These are phyloP conservation scores for Phytophthora cactorum DNA, from an alignment of 352 stramenopile species.

Conservation along the genomic window DNA sequence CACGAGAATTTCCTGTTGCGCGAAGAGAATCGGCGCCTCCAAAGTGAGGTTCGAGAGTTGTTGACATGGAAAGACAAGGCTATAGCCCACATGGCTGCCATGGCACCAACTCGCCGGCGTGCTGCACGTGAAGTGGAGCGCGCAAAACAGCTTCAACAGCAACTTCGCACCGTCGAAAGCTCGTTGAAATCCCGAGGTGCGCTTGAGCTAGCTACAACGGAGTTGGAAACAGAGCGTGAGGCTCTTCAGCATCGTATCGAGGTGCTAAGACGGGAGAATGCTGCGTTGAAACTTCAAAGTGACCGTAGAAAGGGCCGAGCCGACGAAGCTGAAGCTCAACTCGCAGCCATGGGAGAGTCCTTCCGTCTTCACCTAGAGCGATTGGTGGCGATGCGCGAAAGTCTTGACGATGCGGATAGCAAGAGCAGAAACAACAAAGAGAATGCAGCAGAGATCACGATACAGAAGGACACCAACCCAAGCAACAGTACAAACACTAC, in stretches of 20 bases:
- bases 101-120: slow-evolving; percentile 57
- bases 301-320: slow-evolving; percentile 22
- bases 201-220: slow-evolving; percentile 48
- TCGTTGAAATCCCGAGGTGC: slow-evolving; percentile 59
- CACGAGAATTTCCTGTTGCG: slow-evolving; percentile 72
- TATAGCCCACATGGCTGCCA: slow-evolving; percentile 63
- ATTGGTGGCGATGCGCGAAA: slow-evolving; percentile 64
- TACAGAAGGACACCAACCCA: slow-evolving; percentile 1
- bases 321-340: slow-evolving; percentile 32
- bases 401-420: slow-evolving; percentile 38
- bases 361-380: slow-evolving; percentile 67
- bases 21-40: slow-evolving; percentile 58
- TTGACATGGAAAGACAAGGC: slow-evolving; percentile 71
- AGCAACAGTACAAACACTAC: background rate
- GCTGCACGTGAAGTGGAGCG: slow-evolving; percentile 56
- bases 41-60: slow-evolving; percentile 59
- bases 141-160: slow-evolving; percentile 57
- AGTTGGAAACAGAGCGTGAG: slow-evolving; percentile 44
- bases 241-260: slow-evolving; percentile 36
- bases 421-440: slow-evolving; percentile 7
- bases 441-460: background rate
- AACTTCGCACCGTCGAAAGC: slow-evolving; percentile 60
- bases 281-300: slow-evolving; percentile 25
- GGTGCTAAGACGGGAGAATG: slow-evolving; percentile 38
- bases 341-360: slow-evolving; percentile 52